Conservation (phyloP, 2,329 filamentous ascomycete species). For the Aspergillus chevalieri region DNA sequence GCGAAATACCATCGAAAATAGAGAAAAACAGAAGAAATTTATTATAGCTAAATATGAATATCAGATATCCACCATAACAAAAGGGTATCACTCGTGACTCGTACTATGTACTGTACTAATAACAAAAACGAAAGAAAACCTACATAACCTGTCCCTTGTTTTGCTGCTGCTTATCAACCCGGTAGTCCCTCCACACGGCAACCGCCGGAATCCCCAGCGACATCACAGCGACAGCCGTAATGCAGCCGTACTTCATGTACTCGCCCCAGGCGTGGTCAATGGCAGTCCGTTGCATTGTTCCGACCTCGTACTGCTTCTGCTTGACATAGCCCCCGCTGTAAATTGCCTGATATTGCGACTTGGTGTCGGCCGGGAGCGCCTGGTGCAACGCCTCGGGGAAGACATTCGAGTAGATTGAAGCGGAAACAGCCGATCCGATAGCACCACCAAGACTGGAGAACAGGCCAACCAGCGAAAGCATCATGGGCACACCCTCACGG, state of each 20-base stretch:
- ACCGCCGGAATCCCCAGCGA: conserved; percentile 29
- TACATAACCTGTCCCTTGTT: not conserved
- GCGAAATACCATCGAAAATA: not conserved
- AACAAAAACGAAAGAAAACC: not conserved
- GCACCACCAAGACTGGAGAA: conserved; percentile 31
- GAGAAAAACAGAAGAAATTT: not conserved
- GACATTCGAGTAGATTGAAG: conserved; percentile 53
- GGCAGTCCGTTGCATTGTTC: conserved; percentile 24
- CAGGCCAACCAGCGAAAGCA: conserved; percentile 32
- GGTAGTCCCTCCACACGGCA: conserved; percentile 35
- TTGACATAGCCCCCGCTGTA: conserved; percentile 21
- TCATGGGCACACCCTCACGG: conserved; percentile 49
- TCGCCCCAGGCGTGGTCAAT: conserved; percentile 35
- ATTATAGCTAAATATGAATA: not conserved
- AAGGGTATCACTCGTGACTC: not conserved
- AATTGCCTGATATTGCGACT: conserved; percentile 15
- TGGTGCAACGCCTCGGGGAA: conserved; percentile 44
- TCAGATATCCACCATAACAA: not conserved
- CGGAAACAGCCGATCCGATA: conserved; percentile 26
- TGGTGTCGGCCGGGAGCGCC: conserved; percentile 37
- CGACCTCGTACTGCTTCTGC: conserved; percentile 26
- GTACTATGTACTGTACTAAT: not conserved
- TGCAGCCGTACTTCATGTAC: conserved; percentile 30
- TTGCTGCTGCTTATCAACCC: conserved; percentile 26
- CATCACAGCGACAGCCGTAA: conserved; percentile 30